Base-by-base conservation (phyloP, 768 basidiomycete species). In the Daedaleopsis nitida region DNA sequence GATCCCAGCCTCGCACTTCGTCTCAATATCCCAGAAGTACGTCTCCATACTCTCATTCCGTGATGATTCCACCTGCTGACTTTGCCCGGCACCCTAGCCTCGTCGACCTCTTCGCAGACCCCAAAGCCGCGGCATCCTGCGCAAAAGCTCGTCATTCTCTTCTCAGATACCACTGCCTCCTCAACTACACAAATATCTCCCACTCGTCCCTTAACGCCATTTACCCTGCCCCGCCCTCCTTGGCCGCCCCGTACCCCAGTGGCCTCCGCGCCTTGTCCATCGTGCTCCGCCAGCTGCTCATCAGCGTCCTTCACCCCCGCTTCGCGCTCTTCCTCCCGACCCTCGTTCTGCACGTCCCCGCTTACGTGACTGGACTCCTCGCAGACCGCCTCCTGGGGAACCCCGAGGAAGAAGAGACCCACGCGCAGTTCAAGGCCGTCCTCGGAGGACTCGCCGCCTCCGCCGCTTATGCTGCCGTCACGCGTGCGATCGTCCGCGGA, bases 401-500 rank as follows among this genome's bases (percentile, higher is more conserved):
- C 38, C 81, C 88, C 65, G 84, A 91, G 58, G 94, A 97, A 72
- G 88, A 97, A 73, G 96, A 98, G 73, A 89, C 93, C 16, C 87
- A 91, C 71, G 97, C 96, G 44, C 96, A 98, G 80, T 97, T 91
- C 79, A 98, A 98, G 79, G 85, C 96, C 37, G 86, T 91, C 17
- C 86, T 95, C 65, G 94, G 93, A 2, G 68, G 66, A 2, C 52
- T 69, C 10, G 66, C 58, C 3, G 68, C 65, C 8, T 48, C 62
- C 5, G 59, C 55, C 0, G 65, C 55, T 3, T 65, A 69, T 19
- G 62, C 52, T 2, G 39, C 59, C 13, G 48, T 68, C 8, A 59
- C 60, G 17, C 42, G 52, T 10, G 37, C 39, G 17, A 35, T 65
- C 52, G 57, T 62, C 16, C 24, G 37, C 14, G 45, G 35, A 52